Conservation (phyloP, 768 basidiomycete genomes). For the Daedalea quercina region DNA sequence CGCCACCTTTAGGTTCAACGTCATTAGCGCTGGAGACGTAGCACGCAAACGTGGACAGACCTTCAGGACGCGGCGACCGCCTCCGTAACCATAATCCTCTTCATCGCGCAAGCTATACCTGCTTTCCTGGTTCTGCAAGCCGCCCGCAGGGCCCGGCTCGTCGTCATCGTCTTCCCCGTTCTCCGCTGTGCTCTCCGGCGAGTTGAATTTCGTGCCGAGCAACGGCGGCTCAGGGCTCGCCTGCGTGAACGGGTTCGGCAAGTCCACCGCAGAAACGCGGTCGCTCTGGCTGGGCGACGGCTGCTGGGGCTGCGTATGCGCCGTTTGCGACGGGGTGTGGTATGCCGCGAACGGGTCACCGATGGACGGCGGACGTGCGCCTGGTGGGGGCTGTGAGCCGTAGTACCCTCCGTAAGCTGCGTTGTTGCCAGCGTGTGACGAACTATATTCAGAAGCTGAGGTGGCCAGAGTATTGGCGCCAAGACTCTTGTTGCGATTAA, state of each 20-base stretch:
- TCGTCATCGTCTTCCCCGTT: slow-evolving; percentile 6
- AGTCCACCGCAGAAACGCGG: background rate
- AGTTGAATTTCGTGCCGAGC: slow-evolving; percentile 12
- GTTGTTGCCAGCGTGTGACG: background rate
- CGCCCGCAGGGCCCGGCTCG: slow-evolving; percentile 1
- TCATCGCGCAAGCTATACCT: slow-evolving; percentile 25
- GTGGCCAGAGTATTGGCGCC: slow-evolving; percentile 10
- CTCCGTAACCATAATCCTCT: slow-evolving; percentile 26
- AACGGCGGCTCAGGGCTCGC: background rate
- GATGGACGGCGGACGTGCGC: slow-evolving; percentile 9
- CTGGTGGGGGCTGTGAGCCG: background rate
- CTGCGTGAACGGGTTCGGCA: slow-evolving; percentile 7
- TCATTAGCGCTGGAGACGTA: background rate
- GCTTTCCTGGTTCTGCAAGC: slow-evolving; percentile 17
- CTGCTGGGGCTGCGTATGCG: background rate
- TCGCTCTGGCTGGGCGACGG: slow-evolving; percentile 5
- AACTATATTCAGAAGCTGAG: slow-evolving; percentile 7
- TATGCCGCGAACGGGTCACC: slow-evolving; percentile 22
- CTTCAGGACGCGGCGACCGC: slow-evolving; percentile 24
- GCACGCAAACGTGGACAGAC: slow-evolving; percentile 8
- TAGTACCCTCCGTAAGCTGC: slow-evolving; percentile 9
- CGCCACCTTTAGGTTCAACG: background rate
- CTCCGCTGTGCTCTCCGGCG: slow-evolving; percentile 13
- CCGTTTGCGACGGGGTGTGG: background rate
- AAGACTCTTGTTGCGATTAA: slow-evolving; percentile 14